phyloP scores from a whole-genome alignment of 202 grass and related monocot species.

The Dendrocalamus latiflorus region DNA sequence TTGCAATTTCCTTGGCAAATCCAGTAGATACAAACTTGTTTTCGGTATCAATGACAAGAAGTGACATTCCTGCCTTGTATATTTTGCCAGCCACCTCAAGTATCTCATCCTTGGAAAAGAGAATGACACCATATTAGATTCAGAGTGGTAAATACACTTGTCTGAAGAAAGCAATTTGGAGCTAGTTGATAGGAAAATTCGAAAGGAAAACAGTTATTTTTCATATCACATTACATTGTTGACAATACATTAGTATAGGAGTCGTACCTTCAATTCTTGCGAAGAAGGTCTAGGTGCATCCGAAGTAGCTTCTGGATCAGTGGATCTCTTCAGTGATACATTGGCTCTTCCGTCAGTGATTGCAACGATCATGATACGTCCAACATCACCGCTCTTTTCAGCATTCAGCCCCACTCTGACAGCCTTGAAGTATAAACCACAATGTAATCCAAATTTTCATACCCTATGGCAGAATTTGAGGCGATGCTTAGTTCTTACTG shows the following conservation, averaged over 20 bases:
- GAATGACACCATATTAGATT: constrained; percentile 3
- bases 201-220: background rate
- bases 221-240: background rate
- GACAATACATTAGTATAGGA: no score
- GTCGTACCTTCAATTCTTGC: constrained; percentile 97
- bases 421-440: constrained; percentile 45
- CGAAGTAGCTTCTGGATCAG: constrained; percentile 78
- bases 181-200: background rate
- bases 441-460: constrained; percentile 16
- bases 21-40: constrained; percentile 98
- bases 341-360: constrained; percentile 98
- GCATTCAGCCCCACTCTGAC: constrained; percentile 98
- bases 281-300: constrained; percentile 83
- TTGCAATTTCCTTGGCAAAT: constrained; percentile 97
- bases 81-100: constrained; percentile 95
- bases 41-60: constrained; percentile 96
- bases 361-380: constrained; percentile 96
- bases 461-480: constrained; percentile 6
- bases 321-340: constrained; percentile 89
- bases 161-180: constrained; percentile 2
- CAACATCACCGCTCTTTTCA: constrained; percentile 97
- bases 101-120: constrained; percentile 75
- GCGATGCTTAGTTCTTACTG: constrained; percentile 46
- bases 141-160: background rate
- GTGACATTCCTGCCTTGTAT: constrained; percentile 90